These are phyloP conservation scores for Tuber magnatum DNA, from an alignment of 495 filamentous ascomycete species.

Conservation along the genomic window DNA sequence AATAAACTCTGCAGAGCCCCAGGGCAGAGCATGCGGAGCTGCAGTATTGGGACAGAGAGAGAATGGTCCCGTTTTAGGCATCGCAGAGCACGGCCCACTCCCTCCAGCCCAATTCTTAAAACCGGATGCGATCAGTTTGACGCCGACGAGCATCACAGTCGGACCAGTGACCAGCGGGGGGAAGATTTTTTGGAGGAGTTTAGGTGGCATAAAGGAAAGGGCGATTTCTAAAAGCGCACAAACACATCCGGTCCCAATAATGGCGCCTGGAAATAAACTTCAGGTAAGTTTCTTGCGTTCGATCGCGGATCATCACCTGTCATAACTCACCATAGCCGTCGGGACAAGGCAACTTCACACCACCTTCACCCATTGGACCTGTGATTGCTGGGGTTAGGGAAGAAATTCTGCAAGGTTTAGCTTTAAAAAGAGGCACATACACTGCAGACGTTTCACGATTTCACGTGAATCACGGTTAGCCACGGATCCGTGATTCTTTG, in stretches of 20 bases:
- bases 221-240: slow-evolving; percentile 69
- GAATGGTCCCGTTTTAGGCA: slow-evolving; percentile 52
- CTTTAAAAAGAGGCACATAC: slow-evolving; percentile 8
- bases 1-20: slow-evolving; percentile 81
- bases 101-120: slow-evolving; percentile 85
- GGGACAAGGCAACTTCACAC: slow-evolving; percentile 68
- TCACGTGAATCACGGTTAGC: slow-evolving; percentile 16
- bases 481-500: not conserved
- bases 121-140: slow-evolving; percentile 64
- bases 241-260: slow-evolving; percentile 56
- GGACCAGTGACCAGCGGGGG: slow-evolving; percentile 84
- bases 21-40: slow-evolving; percentile 74
- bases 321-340: slow-evolving; percentile 60
- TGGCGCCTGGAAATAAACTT: slow-evolving; percentile 17
- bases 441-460: slow-evolving; percentile 19
- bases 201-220: slow-evolving; percentile 67
- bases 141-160: slow-evolving; percentile 71
- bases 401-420: not conserved
- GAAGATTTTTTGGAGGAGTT: slow-evolving; percentile 66
- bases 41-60: slow-evolving; percentile 61
- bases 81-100: slow-evolving; percentile 53
- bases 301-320: slow-evolving; percentile 21
- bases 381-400: slow-evolving; percentile 20
- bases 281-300: not conserved
- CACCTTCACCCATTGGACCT: slow-evolving; percentile 60